Evolutionary conservation across 78 protist genomes (phyloP).

Genomic region (Dictyostelium intermedium): DNA sequence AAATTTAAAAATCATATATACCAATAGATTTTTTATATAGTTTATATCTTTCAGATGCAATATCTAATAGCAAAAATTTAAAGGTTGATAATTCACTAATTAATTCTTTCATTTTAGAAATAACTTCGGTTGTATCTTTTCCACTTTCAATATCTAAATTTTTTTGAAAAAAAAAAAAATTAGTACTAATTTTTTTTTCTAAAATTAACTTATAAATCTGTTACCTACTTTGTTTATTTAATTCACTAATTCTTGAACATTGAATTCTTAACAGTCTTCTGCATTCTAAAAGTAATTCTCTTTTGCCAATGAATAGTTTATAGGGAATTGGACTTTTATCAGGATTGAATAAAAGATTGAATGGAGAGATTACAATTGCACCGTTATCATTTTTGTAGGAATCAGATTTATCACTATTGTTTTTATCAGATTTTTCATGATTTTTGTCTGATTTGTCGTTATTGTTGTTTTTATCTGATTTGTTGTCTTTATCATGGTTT

Average conservation of each 20-base stretch:
- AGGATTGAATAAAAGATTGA: slow-evolving; percentile 65
- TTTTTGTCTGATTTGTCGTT: not conserved
- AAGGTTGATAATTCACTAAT: slow-evolving; percentile 28
- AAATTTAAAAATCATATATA: not conserved
- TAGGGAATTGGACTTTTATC: slow-evolving; percentile 65
- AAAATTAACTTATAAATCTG: too few relatives aligned
- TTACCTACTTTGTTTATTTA: slow-evolving; percentile 47
- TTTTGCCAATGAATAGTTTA: slow-evolving; percentile 54
- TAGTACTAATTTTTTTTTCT: not conserved
- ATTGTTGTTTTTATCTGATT: not conserved
- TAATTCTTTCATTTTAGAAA: slow-evolving; percentile 50
- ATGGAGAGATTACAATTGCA: not conserved
- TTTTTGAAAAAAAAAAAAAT: not conserved
- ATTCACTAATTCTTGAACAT: slow-evolving; percentile 60
- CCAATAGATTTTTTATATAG: slow-evolving; percentile 51
- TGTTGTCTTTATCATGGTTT: not conserved
- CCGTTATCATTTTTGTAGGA: not conserved
- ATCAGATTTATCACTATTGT: not conserved
- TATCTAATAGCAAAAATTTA: slow-evolving; percentile 35
- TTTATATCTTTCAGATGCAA: slow-evolving; percentile 56
- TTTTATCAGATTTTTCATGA: not conserved
- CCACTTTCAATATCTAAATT: slow-evolving; percentile 60
- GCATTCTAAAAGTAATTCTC: slow-evolving; percentile 59
- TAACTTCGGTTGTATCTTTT: slow-evolving; percentile 65
- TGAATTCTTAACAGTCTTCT: slow-evolving; percentile 67